Percentiles rank a stretch among this genome's conserved stretches.
These are phyloP conservation scores for Pseudotsuga menziesii DNA, from an alignment of 75 land plant genomes.

Conservation along the genomic window DNA sequence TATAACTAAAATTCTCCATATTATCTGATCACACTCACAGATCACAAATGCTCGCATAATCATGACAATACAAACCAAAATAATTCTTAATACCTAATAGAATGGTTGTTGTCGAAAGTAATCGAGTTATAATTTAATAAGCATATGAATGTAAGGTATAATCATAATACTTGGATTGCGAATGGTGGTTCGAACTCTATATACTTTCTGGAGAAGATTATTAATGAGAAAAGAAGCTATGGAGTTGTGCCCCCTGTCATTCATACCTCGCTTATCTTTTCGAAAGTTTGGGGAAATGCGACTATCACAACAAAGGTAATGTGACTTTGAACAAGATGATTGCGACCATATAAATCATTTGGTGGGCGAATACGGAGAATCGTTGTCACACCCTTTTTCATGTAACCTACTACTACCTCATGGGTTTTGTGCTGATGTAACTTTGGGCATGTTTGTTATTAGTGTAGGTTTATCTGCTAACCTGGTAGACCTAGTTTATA, in stretches of 20 bases:
- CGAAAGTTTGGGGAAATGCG: too few relatives aligned
- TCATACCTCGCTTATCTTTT: slow-evolving; percentile 45
- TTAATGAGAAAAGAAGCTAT: slow-evolving; percentile 72
- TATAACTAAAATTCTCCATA: slow-evolving; percentile 53
- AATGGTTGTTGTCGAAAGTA: not conserved
- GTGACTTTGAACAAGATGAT: too few relatives aligned
- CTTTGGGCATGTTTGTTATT: too few relatives aligned
- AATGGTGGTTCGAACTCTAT: slow-evolving; percentile 72
- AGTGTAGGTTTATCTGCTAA: too few relatives aligned
- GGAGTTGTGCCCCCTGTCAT: slow-evolving; percentile 95
- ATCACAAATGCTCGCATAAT: not conserved
- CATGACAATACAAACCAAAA: not conserved
- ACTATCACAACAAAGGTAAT: too few relatives aligned
- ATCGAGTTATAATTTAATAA: not conserved
- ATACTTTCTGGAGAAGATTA: slow-evolving; percentile 57
- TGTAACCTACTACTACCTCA: too few relatives aligned
- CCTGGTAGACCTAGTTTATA: too few relatives aligned
- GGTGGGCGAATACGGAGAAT: too few relatives aligned
- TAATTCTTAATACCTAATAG: not conserved
- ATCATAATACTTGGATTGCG: slow-evolving; percentile 64
- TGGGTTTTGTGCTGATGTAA: too few relatives aligned
- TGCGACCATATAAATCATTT: too few relatives aligned
- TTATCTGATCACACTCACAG: slow-evolving; percentile 33
- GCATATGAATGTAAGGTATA: not conserved
- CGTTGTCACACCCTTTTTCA: too few relatives aligned